Evolutionary conservation across 441 rosid genomes (phyloP).

Genomic region (Adansonia gregorii): DNA sequence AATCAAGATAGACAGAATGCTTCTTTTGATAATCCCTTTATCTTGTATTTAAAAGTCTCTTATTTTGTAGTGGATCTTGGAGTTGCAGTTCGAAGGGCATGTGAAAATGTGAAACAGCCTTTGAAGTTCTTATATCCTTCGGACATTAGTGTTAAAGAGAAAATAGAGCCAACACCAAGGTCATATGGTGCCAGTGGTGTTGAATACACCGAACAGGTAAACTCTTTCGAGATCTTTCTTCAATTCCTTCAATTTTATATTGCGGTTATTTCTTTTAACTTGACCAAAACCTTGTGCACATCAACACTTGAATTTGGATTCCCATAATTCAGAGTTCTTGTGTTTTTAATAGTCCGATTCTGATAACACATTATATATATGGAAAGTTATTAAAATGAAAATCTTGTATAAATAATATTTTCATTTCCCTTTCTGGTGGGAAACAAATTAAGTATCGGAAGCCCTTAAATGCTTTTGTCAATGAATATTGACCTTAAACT

Average conservation of each 20-base stretch:
- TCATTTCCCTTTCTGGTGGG: background rate
- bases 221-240: conserved; percentile 12
- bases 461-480: too few species aligned
- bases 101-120: conserved; percentile 70
- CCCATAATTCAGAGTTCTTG: background rate
- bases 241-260: background rate
- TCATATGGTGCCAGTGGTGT: conserved; percentile 95
- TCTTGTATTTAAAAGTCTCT: too few species aligned
- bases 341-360: background rate
- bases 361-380: background rate
- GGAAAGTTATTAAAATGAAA: background rate
- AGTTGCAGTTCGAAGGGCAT: conserved; percentile 84
- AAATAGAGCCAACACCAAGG: conserved; percentile 88
- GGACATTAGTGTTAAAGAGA: conserved; percentile 78
- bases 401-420: background rate
- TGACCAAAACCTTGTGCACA: background rate
- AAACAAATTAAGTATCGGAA: background rate
- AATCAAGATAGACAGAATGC: too few species aligned
- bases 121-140: conserved; percentile 78
- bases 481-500: too few species aligned
- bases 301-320: conserved; percentile 2
- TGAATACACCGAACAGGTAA: conserved; percentile 91
- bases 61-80: conserved; percentile 52
- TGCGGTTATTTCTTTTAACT: background rate
- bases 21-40: too few species aligned